Evolutionary conservation across 441 rosid genomes (phyloP).

Genomic region (Syzygium syzygioides): DNA sequence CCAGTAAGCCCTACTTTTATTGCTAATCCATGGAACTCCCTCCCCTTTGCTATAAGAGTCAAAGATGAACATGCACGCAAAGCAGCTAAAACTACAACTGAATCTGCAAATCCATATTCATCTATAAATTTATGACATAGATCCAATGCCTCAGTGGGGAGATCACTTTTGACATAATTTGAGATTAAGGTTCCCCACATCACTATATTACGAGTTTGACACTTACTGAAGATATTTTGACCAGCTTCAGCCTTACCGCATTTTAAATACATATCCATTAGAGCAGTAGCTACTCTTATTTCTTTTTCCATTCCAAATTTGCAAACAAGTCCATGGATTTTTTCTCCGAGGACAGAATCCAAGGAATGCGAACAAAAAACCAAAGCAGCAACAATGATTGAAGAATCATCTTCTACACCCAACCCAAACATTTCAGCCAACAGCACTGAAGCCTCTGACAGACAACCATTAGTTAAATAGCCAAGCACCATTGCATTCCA

Average conservation of each 20-base stretch:
- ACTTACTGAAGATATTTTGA: constrained; percentile 23
- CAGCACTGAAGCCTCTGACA: constrained; percentile 21
- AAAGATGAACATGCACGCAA: constrained; percentile 32
- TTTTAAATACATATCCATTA: constrained; percentile 37
- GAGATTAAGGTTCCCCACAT: constrained; percentile 37
- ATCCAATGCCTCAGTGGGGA: constrained; percentile 20
- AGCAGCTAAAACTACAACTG: constrained; percentile 25
- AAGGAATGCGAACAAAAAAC: constrained; percentile 21
- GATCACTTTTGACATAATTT: constrained; percentile 20
- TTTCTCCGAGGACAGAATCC: constrained; percentile 19
- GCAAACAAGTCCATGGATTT: constrained; percentile 25
- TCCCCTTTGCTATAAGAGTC: constrained; percentile 20
- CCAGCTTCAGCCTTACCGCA: constrained; percentile 30
- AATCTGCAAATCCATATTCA: constrained; percentile 26
- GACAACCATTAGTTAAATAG: constrained; percentile 21
- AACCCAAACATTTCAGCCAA: constrained; percentile 27
- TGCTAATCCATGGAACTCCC: constrained; percentile 31
- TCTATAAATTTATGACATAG: constrained; percentile 22
- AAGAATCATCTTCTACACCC: constrained; percentile 30
- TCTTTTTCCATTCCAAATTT: constrained; percentile 26
- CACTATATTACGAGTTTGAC: constrained; percentile 18
- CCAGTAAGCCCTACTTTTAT: constrained; percentile 20
- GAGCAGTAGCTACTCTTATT: constrained; percentile 24
- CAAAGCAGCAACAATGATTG: constrained; percentile 26
- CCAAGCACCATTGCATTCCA: constrained; percentile 44